Conservation (phyloP, 257 asterid species). For the Primulina eburnea region DNA sequence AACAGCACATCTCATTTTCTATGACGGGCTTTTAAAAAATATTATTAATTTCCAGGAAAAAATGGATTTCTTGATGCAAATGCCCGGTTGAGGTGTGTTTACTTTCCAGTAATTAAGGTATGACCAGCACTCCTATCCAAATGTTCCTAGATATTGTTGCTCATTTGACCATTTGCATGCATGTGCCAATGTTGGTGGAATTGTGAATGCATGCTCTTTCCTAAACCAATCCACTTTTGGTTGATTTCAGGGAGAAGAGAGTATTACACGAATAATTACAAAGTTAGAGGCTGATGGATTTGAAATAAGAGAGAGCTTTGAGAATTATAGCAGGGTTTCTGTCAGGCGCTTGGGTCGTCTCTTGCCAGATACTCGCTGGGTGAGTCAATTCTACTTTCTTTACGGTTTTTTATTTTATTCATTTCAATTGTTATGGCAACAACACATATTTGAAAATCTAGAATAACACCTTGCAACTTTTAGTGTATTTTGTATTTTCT, state of each 20-base stretch:
- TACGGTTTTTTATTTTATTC: background rate
- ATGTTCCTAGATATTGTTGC: background rate
- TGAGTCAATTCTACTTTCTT: conserved; percentile 28
- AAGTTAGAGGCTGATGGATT: conserved; percentile 40
- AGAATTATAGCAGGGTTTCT: conserved; percentile 59
- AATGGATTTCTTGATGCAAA: conserved; percentile 45
- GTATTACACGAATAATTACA: conserved; percentile 44
- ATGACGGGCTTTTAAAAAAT: conserved; percentile 10
- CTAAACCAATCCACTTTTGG: conserved; percentile 20
- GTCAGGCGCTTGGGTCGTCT: conserved; percentile 79
- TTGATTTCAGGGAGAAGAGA: conserved; percentile 62
- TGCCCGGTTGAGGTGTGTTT: conserved; percentile 72
- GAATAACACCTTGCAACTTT: background rate
- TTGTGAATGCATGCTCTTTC: conserved; percentile 14
- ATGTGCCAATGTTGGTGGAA: background rate
- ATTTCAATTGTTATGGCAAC: background rate
- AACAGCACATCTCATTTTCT: conserved; percentile 3
- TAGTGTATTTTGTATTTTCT: no score
- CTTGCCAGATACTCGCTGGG: conserved; percentile 90
- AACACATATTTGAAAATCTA: background rate
- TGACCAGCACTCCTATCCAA: background rate
- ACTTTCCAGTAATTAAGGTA: conserved; percentile 64
- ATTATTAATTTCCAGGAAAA: conserved; percentile 32
- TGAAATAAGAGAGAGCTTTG: conserved; percentile 49
- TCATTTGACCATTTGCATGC: background rate